These are phyloP conservation scores for Talaromyces sp. DNA, from an alignment of 2,329 filamentous ascomycete species.

Conservation along the genomic window DNA sequence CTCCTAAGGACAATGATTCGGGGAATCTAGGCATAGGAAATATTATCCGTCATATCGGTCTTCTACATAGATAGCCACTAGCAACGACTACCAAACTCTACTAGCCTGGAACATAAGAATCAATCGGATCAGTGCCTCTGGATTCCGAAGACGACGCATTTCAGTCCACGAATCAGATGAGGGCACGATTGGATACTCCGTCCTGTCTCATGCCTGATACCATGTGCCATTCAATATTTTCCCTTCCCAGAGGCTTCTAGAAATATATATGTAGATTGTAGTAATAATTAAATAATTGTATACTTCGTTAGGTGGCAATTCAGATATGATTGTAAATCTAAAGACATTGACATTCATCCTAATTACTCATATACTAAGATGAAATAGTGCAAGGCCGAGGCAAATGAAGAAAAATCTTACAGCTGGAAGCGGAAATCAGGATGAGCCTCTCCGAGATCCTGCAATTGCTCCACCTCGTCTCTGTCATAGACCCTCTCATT, in stretches of 20 bases:
- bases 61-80: neutral
- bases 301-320: neutral
- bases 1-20: neutral
- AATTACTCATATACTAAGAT: neutral
- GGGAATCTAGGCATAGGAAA: neutral
- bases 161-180: neutral
- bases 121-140: neutral
- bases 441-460: constrained; percentile 20
- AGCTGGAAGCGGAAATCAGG: constrained; percentile 21
- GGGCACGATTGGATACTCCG: too few species aligned
- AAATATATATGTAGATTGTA: neutral
- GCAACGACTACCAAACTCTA: neutral
- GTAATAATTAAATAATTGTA: neutral
- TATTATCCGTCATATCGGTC: neutral
- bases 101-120: neutral
- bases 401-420: constrained; percentile 5
- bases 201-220: neutral
- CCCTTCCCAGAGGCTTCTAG: neutral
- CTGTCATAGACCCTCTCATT: constrained; percentile 7
- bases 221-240: neutral
- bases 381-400: neutral
- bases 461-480: constrained; percentile 15
- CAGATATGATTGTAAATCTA: neutral
- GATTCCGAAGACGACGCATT: neutral
- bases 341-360: neutral